These are phyloP conservation scores for Serendipita vermifera DNA, from an alignment of 768 basidiomycete genomes.

Conservation along the genomic window DNA sequence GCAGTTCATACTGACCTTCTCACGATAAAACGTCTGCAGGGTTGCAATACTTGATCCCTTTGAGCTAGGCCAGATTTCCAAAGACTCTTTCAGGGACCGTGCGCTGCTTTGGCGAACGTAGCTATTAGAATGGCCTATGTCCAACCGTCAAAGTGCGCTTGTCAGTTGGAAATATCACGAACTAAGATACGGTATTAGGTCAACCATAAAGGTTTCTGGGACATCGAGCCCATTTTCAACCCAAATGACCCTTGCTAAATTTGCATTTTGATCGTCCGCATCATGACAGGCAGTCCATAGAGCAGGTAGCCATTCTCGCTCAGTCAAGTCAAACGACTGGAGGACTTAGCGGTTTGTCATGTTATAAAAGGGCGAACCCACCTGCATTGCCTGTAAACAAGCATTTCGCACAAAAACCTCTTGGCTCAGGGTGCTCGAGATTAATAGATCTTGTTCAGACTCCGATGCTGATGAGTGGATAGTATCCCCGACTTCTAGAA, in stretches of 20 bases:
- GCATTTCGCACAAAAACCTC: constrained; percentile 81
- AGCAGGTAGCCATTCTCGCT: constrained; percentile 82
- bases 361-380: constrained; percentile 22
- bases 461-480: constrained; percentile 42
- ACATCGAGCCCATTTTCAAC: constrained; percentile 93
- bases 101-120: constrained; percentile 69
- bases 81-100: constrained; percentile 60
- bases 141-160: not conserved
- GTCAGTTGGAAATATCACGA: constrained; percentile 16
- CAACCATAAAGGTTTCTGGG: constrained; percentile 47
- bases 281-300: constrained; percentile 85
- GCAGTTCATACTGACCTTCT: constrained; percentile 45
- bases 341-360: not conserved
- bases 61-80: constrained; percentile 54
- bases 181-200: constrained; percentile 61
- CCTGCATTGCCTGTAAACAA: constrained; percentile 84
- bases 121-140: constrained; percentile 57
- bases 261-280: constrained; percentile 74
- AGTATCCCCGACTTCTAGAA: constrained; percentile 71
- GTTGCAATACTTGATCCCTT: constrained; percentile 32
- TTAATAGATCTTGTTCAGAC: constrained; percentile 51
- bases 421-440: constrained; percentile 65
- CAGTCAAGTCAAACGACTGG: constrained; percentile 88
- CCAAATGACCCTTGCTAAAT: constrained; percentile 73
- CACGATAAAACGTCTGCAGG: constrained; percentile 64